phyloP scores from a whole-genome alignment of 805 yeast genomes.

The Wickerhamiella nectarea region DNA sequence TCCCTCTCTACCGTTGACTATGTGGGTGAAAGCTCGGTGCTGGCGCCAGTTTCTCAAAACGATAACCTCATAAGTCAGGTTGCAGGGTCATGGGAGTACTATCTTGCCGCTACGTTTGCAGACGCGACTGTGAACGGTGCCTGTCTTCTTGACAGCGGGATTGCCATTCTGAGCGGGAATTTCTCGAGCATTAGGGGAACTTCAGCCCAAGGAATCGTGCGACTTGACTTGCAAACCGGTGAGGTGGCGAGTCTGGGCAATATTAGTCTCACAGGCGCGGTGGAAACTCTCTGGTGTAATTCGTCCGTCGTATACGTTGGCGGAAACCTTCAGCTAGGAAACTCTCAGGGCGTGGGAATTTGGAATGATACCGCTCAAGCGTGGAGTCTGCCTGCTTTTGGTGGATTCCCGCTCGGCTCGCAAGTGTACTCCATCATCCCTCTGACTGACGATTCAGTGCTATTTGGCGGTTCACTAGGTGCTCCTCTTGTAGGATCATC shows the following conservation, averaged over 20 bases:
- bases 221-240: conserved; percentile 11
- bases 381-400: conserved; percentile 45
- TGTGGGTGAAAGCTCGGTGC: conserved; percentile 26
- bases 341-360: conserved; percentile 44
- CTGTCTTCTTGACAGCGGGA: conserved; percentile 14
- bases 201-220: conserved; percentile 11
- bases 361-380: conserved; percentile 39
- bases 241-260: conserved; percentile 8
- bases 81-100: conserved; percentile 11
- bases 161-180: conserved; percentile 17
- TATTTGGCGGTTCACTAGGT: conserved; percentile 80
- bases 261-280: conserved; percentile 9
- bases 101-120: conserved; percentile 16
- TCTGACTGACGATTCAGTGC: conserved; percentile 30
- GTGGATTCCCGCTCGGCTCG: conserved; percentile 57
- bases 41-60: conserved; percentile 6
- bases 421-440: conserved; percentile 48
- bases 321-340: conserved; percentile 50
- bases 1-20: conserved; percentile 28
- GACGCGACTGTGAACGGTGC: conserved; percentile 15
- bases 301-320: conserved; percentile 54
- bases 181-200: conserved; percentile 10
- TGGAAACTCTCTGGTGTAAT: conserved; percentile 38
- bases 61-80: conserved; percentile 16
- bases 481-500: conserved; percentile 61